Evolutionary conservation across 768 basidiomycete species (phyloP), one percentile per base, ranked within the genome.

Genomic region (Tulasnella sp.): DNA sequence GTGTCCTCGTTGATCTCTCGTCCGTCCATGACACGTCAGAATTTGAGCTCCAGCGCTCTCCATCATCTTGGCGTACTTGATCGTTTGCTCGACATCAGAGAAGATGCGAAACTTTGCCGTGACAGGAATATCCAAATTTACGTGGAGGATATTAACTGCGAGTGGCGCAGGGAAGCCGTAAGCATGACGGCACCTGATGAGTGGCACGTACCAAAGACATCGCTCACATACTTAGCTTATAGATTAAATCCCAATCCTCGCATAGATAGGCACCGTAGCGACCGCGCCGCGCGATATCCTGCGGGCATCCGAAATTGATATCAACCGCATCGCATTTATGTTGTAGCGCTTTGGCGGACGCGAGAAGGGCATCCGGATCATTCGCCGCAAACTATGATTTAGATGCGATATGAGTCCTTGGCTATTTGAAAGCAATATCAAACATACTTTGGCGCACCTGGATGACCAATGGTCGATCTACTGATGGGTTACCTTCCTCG

Each of bases 81-180:
- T 84, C 0, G 95, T 97, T 72, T 86, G 86, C 66, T 88, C 86
- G 26, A 89, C 70, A 0, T 84, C 83, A 1, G 86, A 80, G 70
- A 94, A 97, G 1, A 95, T 83, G 7, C 96, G 83, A 71, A 97
- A 96, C 69, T 99, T 98, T 47, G 92, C 96, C 0, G 93, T 96
- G 2, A 98, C 92, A 1, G 96, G 96, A n/a, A 96, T 75, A 1
- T 80, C 77, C 4, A 99, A 80, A 65, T 93, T 86, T 34, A 73
- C 70, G 68, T 97, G 94, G 1, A 99, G 76, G 2, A 75, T 90
- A 62, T 86, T 88, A 69, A 98, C 95, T 96, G 67, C 8, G 23
- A 0, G n/a, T 24, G 38, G 53, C 21, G 26, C 21, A 21, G 51
- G 60, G 30, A 23, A 17, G 17, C 11, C 7, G 9, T 13, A 3